These are phyloP conservation scores for Mortierella hygrophila DNA, from an alignment of 192 early-diverging fungal species.

Conservation along the genomic window DNA sequence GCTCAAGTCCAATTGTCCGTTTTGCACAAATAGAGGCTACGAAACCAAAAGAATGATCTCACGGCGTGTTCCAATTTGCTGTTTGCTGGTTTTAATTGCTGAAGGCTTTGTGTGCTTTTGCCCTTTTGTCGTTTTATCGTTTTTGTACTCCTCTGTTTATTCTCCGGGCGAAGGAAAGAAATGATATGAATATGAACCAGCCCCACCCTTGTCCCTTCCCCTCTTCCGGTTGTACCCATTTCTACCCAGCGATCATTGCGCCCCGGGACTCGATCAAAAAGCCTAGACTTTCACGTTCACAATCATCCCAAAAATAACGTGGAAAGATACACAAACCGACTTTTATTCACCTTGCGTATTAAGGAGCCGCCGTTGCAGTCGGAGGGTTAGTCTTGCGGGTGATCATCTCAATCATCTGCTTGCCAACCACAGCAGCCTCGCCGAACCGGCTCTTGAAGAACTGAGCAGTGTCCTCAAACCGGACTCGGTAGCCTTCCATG, in stretches of 20 bases:
- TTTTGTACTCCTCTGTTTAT: background rate
- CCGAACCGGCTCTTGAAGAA: conserved; percentile 83
- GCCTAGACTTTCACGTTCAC: too few relatives aligned
- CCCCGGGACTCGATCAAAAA: too few relatives aligned
- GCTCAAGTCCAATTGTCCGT: too few relatives aligned
- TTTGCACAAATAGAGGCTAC: too few relatives aligned
- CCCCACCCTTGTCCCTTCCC: background rate
- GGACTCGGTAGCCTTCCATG: conserved; percentile 84
- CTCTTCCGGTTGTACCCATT: background rate
- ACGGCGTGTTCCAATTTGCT: too few relatives aligned
- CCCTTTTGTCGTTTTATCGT: conserved; percentile 5
- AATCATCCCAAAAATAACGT: too few relatives aligned
- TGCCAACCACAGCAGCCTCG: conserved; percentile 66
- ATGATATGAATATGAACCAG: background rate
- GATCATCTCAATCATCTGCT: conserved; percentile 70
- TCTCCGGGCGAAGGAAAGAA: background rate
- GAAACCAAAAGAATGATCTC: too few relatives aligned
- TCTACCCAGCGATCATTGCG: too few relatives aligned
- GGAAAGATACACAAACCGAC: background rate
- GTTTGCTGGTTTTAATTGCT: too few relatives aligned
- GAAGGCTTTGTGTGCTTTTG: background rate
- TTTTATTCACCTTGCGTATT: background rate
- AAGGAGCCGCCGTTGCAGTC: background rate
- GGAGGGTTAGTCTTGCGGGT: conserved; percentile 57
- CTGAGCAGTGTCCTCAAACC: conserved; percentile 86